Conservation (phyloP, 2,329 filamentous ascomycete species). For the Nannizzia gypsea region DNA sequence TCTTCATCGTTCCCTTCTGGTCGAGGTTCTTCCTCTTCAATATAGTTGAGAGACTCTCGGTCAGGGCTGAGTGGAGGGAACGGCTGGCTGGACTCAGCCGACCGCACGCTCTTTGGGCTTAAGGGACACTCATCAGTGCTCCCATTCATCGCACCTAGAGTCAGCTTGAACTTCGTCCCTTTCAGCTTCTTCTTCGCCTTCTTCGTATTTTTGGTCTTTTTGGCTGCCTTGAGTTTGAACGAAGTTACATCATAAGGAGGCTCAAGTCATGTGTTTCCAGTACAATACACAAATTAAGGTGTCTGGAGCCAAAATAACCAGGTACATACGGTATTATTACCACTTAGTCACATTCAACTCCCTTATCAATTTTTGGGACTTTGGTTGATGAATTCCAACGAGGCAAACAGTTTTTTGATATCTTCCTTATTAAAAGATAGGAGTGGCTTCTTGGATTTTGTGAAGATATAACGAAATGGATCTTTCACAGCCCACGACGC, state of each 20-base stretch:
- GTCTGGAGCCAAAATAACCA: neutral
- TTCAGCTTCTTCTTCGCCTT: neutral
- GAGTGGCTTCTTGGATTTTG: neutral
- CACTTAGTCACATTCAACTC: neutral
- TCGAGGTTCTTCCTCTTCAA: neutral
- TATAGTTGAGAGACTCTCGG: neutral
- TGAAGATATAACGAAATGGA: neutral
- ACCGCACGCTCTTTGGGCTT: conserved; percentile 1
- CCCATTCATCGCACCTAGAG: neutral
- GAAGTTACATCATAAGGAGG: neutral
- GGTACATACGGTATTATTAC: neutral
- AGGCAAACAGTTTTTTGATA: neutral
- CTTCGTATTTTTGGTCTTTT: neutral
- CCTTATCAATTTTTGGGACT: neutral
- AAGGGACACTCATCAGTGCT: neutral
- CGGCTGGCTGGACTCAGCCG: conserved; percentile 8
- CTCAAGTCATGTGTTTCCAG: neutral
- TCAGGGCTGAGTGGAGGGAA: conserved; percentile 12
- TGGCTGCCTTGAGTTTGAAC: too few relatives aligned
- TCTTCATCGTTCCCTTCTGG: conserved; percentile 15
- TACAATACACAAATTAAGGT: neutral
- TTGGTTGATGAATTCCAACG: neutral
- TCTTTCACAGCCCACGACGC: neutral
- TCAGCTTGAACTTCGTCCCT: neutral
- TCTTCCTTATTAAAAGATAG: neutral